These are phyloP conservation scores for Catenaria anguillulae DNA, from an alignment of 371 early-diverging fungal genomes.

Conservation along the genomic window DNA sequence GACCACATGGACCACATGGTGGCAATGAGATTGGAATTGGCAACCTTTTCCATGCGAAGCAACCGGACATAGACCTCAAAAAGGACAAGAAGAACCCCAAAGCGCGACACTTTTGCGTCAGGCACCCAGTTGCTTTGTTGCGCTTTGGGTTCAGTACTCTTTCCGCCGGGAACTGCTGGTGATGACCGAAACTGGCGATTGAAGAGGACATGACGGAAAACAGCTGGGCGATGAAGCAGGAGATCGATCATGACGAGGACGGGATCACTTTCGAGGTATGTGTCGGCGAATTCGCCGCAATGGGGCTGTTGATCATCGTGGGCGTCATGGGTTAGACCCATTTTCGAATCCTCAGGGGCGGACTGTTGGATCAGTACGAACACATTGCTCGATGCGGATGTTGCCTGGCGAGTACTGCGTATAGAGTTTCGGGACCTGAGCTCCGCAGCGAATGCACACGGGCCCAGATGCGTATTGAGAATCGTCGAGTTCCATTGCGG, in stretches of 20 bases:
- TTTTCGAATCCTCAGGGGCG: not conserved
- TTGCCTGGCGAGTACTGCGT: slow-evolving; percentile 80
- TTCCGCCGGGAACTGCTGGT: too few relatives aligned
- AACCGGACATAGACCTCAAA: slow-evolving; percentile 67
- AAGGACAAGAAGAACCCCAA: slow-evolving; percentile 46
- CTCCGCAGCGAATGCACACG: slow-evolving; percentile 74
- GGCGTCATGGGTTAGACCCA: not conserved
- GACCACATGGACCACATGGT: not conserved
- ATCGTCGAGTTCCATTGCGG: too few relatives aligned
- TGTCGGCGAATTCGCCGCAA: slow-evolving; percentile 78
- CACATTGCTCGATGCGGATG: slow-evolving; percentile 76
- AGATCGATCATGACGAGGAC: slow-evolving; percentile 85
- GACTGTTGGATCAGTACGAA: slow-evolving; percentile 15
- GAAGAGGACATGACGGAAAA: slow-evolving; percentile 77
- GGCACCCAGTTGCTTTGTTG: too few relatives aligned
- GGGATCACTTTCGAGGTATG: slow-evolving; percentile 83
- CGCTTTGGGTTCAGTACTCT: too few relatives aligned
- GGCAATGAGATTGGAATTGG: too few relatives aligned
- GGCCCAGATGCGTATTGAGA: too few relatives aligned
- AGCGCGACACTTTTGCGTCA: not conserved
- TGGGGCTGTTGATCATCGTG: slow-evolving; percentile 30
- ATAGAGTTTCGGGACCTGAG: slow-evolving; percentile 54
- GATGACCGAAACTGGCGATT: too few relatives aligned
- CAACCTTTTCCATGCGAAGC: slow-evolving; percentile 3
- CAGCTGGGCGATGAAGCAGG: slow-evolving; percentile 78